These are phyloP conservation scores for Malassezia furfur DNA, from an alignment of 1,284 basidiomycete genomes.

Conservation along the genomic window DNA sequence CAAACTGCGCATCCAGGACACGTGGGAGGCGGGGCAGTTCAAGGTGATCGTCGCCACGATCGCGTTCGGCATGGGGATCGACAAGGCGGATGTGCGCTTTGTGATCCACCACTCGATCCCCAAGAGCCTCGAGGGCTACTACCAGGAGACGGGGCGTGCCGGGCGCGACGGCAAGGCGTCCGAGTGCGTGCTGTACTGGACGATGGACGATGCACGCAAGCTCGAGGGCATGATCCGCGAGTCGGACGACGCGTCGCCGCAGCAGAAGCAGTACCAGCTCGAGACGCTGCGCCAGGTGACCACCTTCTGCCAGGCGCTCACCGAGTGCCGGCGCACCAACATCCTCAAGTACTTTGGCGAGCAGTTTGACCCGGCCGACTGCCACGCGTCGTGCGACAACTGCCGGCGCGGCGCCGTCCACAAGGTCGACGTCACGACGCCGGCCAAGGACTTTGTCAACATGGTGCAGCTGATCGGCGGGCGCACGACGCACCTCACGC, in stretches of 20 bases:
- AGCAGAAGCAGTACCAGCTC: constrained; percentile 57
- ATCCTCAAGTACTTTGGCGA: constrained; percentile 66
- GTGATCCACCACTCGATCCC: constrained; percentile 69
- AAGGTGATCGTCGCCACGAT: constrained; percentile 81
- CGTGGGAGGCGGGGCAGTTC: constrained; percentile 67
- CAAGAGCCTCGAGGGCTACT: constrained; percentile 61
- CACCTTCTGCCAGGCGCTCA: constrained; percentile 68
- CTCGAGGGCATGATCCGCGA: constrained; percentile 56
- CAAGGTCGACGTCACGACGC: constrained; percentile 54
- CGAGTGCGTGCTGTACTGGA: constrained; percentile 52
- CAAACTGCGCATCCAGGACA: constrained; percentile 58
- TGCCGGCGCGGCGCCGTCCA: constrained; percentile 51
- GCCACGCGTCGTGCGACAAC: constrained; percentile 64
- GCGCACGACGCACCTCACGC: constrained; percentile 52
- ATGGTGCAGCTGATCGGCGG: constrained; percentile 54
- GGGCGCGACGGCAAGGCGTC: constrained; percentile 62
- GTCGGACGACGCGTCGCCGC: constrained; percentile 51
- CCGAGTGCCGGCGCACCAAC: constrained; percentile 76
- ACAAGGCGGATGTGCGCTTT: constrained; percentile 72
- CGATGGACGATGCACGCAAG: constrained; percentile 54
- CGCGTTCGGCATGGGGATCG: constrained; percentile 91
- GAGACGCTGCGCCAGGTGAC: constrained; percentile 58
- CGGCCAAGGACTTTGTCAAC: constrained; percentile 54
- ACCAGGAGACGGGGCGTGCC: constrained; percentile 76
- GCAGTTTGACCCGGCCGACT: constrained; percentile 56